Percentiles rank a stretch among this genome's conserved stretches.
Evolutionary conservation across 139 green algal genomes (phyloP).

Genomic region (Haematococcus sp.): DNA sequence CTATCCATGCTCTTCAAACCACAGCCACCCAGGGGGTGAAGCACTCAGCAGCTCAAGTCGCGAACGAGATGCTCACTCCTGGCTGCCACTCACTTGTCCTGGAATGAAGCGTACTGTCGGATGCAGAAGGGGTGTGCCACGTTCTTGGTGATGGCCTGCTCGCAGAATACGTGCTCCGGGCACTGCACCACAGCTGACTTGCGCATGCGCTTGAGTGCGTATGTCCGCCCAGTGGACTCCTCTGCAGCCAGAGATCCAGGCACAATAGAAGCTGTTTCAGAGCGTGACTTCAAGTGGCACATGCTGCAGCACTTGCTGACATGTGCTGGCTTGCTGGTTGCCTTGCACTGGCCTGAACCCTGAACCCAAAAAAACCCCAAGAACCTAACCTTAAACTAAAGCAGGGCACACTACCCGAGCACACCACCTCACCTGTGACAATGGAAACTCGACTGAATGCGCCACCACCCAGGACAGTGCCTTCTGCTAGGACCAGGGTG

Average conservation of each 20-base stretch:
- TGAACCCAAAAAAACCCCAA: not conserved
- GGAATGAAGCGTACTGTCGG: slow-evolving; percentile 92
- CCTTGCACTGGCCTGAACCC: too few species aligned
- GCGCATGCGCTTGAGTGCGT: slow-evolving; percentile 92
- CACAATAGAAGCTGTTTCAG: not conserved
- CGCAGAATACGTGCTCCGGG: slow-evolving; percentile 93
- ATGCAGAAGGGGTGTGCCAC: slow-evolving; percentile 93
- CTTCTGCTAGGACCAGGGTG: slow-evolving; percentile 75
- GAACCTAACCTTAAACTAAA: not conserved
- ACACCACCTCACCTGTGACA: slow-evolving; percentile 39
- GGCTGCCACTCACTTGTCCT: slow-evolving; percentile 27
- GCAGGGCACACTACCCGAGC: too few species aligned
- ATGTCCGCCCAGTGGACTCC: slow-evolving; percentile 64
- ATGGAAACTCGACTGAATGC: slow-evolving; percentile 85
- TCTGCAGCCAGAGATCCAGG: slow-evolving; percentile 25
- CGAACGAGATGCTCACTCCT: too few species aligned
- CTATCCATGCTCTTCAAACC: too few species aligned
- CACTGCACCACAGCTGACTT: slow-evolving; percentile 89
- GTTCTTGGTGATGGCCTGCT: slow-evolving; percentile 93
- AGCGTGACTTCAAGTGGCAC: not conserved
- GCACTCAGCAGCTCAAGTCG: too few species aligned
- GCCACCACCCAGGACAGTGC: slow-evolving; percentile 78
- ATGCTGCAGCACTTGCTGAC: too few species aligned
- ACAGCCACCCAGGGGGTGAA: too few species aligned
- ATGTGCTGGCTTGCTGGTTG: too few species aligned